Percentiles rank a stretch among this genome's conserved stretches.
Evolutionary conservation across 106 monocot species (phyloP).

Genomic region (Dioscorea zingiberensis): DNA sequence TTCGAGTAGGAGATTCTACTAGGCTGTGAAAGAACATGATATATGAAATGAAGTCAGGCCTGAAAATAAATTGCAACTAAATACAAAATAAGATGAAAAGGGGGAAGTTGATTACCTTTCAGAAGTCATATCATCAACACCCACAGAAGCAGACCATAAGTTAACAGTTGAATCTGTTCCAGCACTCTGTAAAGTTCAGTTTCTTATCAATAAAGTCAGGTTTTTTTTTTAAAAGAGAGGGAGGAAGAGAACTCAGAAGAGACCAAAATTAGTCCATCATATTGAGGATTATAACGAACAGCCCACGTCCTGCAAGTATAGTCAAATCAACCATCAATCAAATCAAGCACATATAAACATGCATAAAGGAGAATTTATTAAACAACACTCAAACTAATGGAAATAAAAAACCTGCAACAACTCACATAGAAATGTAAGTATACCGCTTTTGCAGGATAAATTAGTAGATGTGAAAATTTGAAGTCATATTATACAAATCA

Average conservation of each 20-base stretch:
- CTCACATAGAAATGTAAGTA: too few relatives aligned
- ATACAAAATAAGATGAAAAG: neutral
- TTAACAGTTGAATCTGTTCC: constrained; percentile 98
- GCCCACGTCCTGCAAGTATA: constrained; percentile 78
- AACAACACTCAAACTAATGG: too few relatives aligned
- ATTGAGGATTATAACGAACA: constrained; percentile 72
- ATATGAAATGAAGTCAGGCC: neutral
- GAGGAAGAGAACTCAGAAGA: constrained; percentile 18
- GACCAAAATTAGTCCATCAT: constrained; percentile 88
- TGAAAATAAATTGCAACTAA: neutral
- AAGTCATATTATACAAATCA: neutral
- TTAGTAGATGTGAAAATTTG: too few relatives aligned
- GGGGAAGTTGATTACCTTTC: constrained; percentile 39
- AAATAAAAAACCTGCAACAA: too few relatives aligned
- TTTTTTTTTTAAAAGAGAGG: neutral
- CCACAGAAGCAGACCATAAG: constrained; percentile 50
- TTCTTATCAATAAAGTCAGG: constrained; percentile 16
- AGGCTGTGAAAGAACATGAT: constrained; percentile 29
- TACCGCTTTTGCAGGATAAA: too few relatives aligned
- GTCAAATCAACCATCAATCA: neutral
- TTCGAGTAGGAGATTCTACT: constrained; percentile 45
- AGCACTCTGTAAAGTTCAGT: constrained; percentile 62
- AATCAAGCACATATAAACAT: neutral
- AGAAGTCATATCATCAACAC: constrained; percentile 31
- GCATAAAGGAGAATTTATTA: too few relatives aligned